Evolutionary conservation across 2,329 filamentous ascomycete genomes (phyloP), one percentile per base, ranked within the genome.

Genomic region (Gnomoniopsis smithogilvyi): DNA sequence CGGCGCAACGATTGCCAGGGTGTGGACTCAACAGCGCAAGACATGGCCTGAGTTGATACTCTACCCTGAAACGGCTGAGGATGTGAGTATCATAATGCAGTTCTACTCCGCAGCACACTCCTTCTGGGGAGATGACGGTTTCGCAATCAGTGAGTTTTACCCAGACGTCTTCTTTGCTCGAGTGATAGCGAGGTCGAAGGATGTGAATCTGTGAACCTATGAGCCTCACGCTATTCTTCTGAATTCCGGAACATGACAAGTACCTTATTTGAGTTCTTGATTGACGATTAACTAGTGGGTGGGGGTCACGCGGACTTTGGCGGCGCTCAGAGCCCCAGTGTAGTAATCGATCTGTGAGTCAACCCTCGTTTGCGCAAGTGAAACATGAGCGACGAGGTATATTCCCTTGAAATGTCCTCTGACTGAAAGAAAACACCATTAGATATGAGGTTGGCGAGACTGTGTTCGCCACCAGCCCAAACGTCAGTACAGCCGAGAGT

Each of bases 31-130:
- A 48, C 58, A 60, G 53, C 58, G 53, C 30, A 51, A 60, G 48
- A 36, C 41, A 6, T 60, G 58, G 58, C 58, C 58, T 24, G 58
- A 60, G 30, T 12, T 48, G 30, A 60, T 60, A 21, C 38, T 60
- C 22, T 60, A 60, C 43, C 58, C 58, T 7, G 53, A 56, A 24
- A 33, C 54, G 22, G 43, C 58, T 1, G 24, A 45, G 14, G 53
- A 60, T 22, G 48, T 60, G 38, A 60, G 58, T 30, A 24, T 56
- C 30, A 49, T 60, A 22, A 49, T 60, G 58, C 58, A 60, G n/a
- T 60, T 60, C 43, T 60, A 60, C 15, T 60, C 58, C 15, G 49
- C 24, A 6, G 48, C 48, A 22, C 48, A 60, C 34, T 34, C 58
- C n/a, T 52, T 60, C 36, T 60, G 53, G 58, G 52, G 54, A 2